Evolutionary conservation across 208 protist species (phyloP), one percentile per base, ranked within the genome.

Genomic region (Trypanosoma cruzi): DNA sequence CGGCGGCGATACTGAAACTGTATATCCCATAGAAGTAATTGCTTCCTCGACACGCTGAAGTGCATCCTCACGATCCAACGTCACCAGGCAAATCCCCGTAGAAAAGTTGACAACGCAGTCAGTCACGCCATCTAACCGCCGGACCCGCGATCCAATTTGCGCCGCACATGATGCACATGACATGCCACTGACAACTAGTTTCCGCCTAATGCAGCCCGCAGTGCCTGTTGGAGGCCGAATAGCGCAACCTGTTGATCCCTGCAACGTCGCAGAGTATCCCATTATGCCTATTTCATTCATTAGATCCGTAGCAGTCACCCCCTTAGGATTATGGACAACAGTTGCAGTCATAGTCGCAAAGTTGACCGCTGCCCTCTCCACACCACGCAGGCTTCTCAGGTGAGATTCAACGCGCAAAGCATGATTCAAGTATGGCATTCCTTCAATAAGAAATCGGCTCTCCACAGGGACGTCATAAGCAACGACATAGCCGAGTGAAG

Each of bases 351-450:
- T 71, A 7, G 88, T 77, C n/a, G 91, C 81, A 68, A 97, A 94
- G 73, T 92, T 95, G 1, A 98, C 93, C 22, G 48, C 68, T 20
- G 74, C 78, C 10, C 64, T 61, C 11, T 64, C 34, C 32, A 97
- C 85, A 53, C 82, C 86, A 14, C 46, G n/a, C 50, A 90, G 26
- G 5, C 59, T 44, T 13, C 28, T 24, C 10, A 97, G 68, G 10
- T 58, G 67, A 24, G 22, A 68, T 68, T 98, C 94, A 31, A 98
- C 96, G 29, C 80, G 87, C 8, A 80, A 81, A n/a, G 94, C 91
- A 66, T 95, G 98, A 22, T 91, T 93, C n/a, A 81, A 78, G 73
- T 95, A 98, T 55, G 94, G 93, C 95, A 98, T 98, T 40, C 95
- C 94, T 54, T 91, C 68, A 62, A 98, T 10, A 26, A 44, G 14